phyloP scores from a whole-genome alignment of 441 rosid species.

The Populus hybrid region DNA sequence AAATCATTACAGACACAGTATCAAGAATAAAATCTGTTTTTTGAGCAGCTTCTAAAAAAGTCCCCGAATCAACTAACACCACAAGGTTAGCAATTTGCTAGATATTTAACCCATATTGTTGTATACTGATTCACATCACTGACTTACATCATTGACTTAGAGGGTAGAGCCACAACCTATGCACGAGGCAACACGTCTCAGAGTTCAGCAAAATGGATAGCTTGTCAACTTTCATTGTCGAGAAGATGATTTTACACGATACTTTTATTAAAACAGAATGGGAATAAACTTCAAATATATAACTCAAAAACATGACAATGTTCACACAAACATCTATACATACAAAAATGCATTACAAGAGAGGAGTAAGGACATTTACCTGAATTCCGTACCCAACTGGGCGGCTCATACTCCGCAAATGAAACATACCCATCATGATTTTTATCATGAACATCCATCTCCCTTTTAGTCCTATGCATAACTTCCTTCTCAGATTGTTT shows the following conservation, averaged over 20 bases:
- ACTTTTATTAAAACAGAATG: not conserved
- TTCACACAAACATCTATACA: not conserved
- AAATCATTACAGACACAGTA: not conserved
- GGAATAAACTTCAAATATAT: not conserved
- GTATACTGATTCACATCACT: not conserved
- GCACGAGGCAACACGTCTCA: not conserved
- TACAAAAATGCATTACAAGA: not conserved
- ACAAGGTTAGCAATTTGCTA: not conserved
- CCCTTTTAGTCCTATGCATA: conserved; percentile 72
- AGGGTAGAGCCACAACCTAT: not conserved
- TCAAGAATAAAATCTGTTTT: not conserved
- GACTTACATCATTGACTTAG: not conserved
- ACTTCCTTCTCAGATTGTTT: conserved; percentile 68
- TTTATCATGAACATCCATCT: conserved; percentile 84
- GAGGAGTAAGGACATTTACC: conserved; percentile 32
- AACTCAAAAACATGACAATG: not conserved
- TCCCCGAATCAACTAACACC: not conserved
- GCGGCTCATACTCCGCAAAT: conserved; percentile 83
- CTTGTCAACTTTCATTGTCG: not conserved
- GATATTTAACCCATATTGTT: not conserved
- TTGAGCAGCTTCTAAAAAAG: not conserved
- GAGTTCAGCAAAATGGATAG: not conserved
- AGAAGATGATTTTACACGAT: not conserved
- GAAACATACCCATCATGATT: conserved; percentile 78
- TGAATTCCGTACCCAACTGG: conserved; percentile 76